Evolutionary conservation across 176 grass and related monocot genomes (phyloP), one percentile per base, ranked within the genome.

Genomic region (Stipa capillata): DNA sequence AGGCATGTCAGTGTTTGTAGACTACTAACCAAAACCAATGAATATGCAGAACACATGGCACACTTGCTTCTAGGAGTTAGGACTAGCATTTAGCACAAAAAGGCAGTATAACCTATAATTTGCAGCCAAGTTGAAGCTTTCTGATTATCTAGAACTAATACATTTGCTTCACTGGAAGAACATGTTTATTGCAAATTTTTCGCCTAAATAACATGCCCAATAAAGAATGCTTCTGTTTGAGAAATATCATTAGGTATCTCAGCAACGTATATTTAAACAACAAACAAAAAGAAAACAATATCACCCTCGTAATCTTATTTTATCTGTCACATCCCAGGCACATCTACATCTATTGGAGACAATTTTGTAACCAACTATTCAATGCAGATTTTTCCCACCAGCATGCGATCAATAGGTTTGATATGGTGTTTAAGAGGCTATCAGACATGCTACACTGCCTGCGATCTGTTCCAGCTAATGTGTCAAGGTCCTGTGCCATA

Each of bases 361-460:
- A 34, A 65, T 49, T 52, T 42, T 54, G 6, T 56, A 87, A 83
- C 85, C 79, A 83, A 78, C 23, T 87, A 71, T n/a, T 78, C 39
- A 78, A 72, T 83, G 73, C 14, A 72, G 42, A 29, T 72, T 78
- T 77, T 83, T 56, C 62, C 16, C 28, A 77, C 14, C 56, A 67
- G 47, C 63, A 10, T 4, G 62, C 48, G 10, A 44, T 23, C 4
- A 42, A 66, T 73, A 71, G 54, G 16, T 3, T 77, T 69, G 62
- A 77, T 69, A 69, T 34, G 54, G 5, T 36, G 23, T 49, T 68
- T 32, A 69, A 85, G 54, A 50, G 73, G 42, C 10, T 62, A 71
- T 32, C 7, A 50, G 4, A 80, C 44, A n/a, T 73, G 31, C 23
- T 48, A 25, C 34, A 43, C 31, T 56, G 24, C 10, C 8, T 69